Evolutionary conservation across 371 early-diverging fungal species (phyloP).

Genomic region (Batrachochytrium dendrobatidis): DNA sequence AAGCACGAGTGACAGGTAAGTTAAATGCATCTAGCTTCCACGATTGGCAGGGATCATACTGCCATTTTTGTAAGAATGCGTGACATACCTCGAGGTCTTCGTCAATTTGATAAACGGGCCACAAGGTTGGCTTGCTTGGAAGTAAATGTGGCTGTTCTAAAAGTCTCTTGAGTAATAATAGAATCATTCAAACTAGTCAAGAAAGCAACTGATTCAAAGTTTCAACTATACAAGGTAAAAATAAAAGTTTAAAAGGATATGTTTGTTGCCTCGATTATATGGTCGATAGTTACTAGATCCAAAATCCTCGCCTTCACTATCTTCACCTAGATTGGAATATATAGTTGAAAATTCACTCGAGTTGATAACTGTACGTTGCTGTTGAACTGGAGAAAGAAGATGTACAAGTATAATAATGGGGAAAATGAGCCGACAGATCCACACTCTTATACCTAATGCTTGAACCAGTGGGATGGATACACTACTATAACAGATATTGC

Average conservation of each 20-base stretch:
- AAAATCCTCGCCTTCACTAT: slow-evolving; percentile 2
- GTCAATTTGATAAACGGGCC: slow-evolving; percentile 2
- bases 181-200: slow-evolving; percentile 9
- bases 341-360: too few species aligned
- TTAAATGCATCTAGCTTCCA: neutral
- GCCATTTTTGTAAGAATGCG: neutral
- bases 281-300: slow-evolving; percentile 16
- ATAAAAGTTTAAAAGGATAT: slow-evolving; percentile 45
- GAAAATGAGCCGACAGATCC: too few species aligned
- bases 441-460: too few species aligned
- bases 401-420: too few species aligned
- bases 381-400: too few species aligned
- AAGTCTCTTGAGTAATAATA: slow-evolving; percentile 37
- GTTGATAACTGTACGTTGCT: too few species aligned
- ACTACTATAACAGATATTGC: too few species aligned
- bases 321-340: too few species aligned
- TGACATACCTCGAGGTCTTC: slow-evolving; percentile 2
- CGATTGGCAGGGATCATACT: neutral
- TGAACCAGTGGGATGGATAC: too few species aligned
- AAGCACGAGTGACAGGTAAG: neutral
- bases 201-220: neutral
- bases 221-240: neutral
- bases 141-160: neutral
- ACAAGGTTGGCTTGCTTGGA: slow-evolving; percentile 4
- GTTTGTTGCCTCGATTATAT: slow-evolving; percentile 51